Conservation (phyloP, 148 eudicot species). For the Chenopodium quinoa region DNA sequence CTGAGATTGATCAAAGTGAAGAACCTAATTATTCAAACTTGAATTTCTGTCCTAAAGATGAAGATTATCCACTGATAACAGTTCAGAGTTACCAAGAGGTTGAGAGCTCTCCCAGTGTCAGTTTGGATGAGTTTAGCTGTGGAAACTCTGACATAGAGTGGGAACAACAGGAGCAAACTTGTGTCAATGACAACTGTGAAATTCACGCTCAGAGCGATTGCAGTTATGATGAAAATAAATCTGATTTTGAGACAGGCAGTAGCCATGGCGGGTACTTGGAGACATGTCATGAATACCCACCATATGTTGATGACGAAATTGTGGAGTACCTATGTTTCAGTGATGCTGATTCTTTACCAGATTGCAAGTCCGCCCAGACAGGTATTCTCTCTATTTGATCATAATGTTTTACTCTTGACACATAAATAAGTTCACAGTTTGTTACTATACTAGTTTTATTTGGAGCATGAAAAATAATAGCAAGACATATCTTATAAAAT, state of each 20-base stretch:
- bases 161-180: conserved; percentile 50
- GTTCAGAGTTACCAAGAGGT: conserved; percentile 28
- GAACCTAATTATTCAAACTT: conserved; percentile 20
- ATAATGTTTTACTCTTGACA: neutral
- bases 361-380: conserved; percentile 25
- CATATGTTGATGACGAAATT: conserved; percentile 41
- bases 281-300: conserved; percentile 38
- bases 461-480: neutral
- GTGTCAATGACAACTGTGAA: conserved; percentile 15
- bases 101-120: conserved; percentile 24
- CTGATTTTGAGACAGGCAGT: conserved; percentile 24
- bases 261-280: conserved; percentile 20
- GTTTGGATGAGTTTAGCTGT: conserved; percentile 35
- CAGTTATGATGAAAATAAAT: conserved; percentile 25
- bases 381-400: conserved; percentile 12
- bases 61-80: conserved; percentile 12
- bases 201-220: conserved; percentile 17
- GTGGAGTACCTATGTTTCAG: conserved; percentile 32
- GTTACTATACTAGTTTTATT: neutral
- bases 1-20: conserved; percentile 17
- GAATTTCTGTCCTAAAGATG: conserved; percentile 16
- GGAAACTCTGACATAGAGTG: conserved; percentile 60
- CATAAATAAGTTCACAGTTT: neutral
- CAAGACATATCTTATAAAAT: neutral
- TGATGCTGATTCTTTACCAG: conserved; percentile 34